Base-by-base conservation (phyloP, 306 rosid genomes). In the Rosa lucieae region DNA sequence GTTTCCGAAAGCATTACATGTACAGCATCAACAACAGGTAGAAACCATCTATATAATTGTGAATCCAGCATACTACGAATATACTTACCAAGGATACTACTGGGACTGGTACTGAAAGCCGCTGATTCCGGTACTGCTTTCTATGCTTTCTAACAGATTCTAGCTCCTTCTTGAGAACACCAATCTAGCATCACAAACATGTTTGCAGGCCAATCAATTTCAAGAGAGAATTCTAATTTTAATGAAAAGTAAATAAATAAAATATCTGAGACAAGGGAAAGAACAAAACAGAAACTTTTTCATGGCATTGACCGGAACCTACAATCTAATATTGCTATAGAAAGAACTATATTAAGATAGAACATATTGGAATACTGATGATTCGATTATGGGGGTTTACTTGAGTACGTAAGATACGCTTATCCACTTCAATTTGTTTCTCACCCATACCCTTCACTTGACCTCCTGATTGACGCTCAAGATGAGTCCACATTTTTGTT, bases 381-480 rank as follows among this genome's bases (percentile, higher is more conserved):
- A 43, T 62, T 74, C 12, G 21, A 66, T 39, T 37, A 66, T 66
- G 62, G 65, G 48, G 46, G 70, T 94, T 89, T 89, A 95, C 99
- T 87, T 95, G 97, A 85, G 92, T 82, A 44, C 98, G 94, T 84
- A 93, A 81, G 85, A 95, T 95, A 83, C 98, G 99, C 66, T 95
- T 93, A 84, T 95, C 99, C 83, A 90, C 98, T 88, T 95, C 99
- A 88, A 91, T 95, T 80, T 95, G 97, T 73, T 95, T 95, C 88
- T 95, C 99, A 80, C 99, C 99, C 99, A 93, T 95, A 39, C 99
- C 97, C 90, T 95, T 95, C 85, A 93, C 99, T 87, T 88, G 72
- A 44, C 98, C 99, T 87, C 99, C 99, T n/a, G 98, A 81, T 84
- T 95, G 98, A 79, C 96, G 98, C 87, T 95, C 99, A 86, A 95